A percentile compares a stretch with the other conserved stretches of the same genome.
phyloP scores from a whole-genome alignment of 345 rosid genomes.

The Luvunga scandens region DNA sequence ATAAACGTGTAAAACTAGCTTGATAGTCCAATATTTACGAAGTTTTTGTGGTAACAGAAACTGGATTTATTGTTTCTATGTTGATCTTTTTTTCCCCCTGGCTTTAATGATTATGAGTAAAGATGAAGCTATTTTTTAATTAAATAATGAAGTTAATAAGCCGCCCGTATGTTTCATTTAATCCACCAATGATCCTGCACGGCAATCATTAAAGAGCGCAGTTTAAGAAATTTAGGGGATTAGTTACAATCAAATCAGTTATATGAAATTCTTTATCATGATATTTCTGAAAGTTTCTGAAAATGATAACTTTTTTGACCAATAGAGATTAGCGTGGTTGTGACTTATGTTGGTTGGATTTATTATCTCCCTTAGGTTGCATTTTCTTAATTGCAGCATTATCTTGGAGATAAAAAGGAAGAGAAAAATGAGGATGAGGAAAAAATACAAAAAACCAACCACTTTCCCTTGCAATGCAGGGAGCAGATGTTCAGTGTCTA shows the following conservation, averaged over 20 bases:
- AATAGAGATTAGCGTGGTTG: conserved; percentile 20
- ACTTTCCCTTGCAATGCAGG: conserved; percentile 73
- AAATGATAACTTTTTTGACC: conserved; percentile 1
- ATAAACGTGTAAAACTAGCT: background rate
- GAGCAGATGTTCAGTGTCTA: conserved; percentile 58
- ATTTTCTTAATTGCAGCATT: conserved; percentile 58
- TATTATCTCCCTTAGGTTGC: conserved; percentile 42
- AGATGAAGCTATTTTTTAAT: background rate
- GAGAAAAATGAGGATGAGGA: conserved; percentile 71
- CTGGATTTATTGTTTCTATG: background rate
- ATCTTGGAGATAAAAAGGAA: conserved; percentile 51
- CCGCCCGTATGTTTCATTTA: background rate
- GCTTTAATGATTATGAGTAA: background rate
- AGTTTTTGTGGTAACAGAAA: background rate
- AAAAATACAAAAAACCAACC: conserved; percentile 72
- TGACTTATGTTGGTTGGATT: conserved; percentile 26
- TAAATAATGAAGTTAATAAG: background rate
- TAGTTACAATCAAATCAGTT: background rate
- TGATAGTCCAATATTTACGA: background rate
- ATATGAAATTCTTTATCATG: background rate
- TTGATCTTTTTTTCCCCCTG: background rate
- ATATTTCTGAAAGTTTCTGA: background rate
- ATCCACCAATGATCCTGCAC: background rate
- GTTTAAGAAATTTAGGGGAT: conserved; percentile 9
- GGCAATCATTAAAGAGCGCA: conserved; percentile 10